These are phyloP conservation scores for Myxozyma mucilagina DNA, from an alignment of 805 yeast genomes.

Conservation along the genomic window DNA sequence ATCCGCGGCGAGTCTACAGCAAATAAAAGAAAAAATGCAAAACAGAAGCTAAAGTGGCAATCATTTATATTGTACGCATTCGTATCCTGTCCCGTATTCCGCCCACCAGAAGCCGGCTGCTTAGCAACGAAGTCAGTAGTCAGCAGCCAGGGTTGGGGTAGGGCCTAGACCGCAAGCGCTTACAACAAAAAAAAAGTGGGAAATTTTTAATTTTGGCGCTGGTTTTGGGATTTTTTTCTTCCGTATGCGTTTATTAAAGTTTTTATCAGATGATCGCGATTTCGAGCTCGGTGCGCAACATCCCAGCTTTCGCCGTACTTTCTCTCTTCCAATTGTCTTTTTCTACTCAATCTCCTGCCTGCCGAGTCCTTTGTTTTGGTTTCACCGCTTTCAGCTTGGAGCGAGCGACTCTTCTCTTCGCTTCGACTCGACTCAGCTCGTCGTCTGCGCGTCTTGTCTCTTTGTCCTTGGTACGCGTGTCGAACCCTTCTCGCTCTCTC, in stretches of 20 bases:
- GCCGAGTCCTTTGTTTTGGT: too few relatives aligned
- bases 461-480: background rate
- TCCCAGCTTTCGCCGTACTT: background rate
- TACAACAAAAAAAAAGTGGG: too few relatives aligned
- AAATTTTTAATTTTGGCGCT: too few relatives aligned
- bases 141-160: background rate
- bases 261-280: slow-evolving; percentile 29
- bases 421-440: slow-evolving; percentile 6
- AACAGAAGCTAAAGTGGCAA: too few relatives aligned
- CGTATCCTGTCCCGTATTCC: too few relatives aligned
- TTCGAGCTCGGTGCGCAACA: too few relatives aligned
- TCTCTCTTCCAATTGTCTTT: background rate
- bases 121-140: background rate
- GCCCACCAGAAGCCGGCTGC: too few relatives aligned
- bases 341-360: too few relatives aligned
- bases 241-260: background rate
- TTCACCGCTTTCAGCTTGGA: too few relatives aligned
- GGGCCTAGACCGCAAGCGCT: slow-evolving; percentile 12
- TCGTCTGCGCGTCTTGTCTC: background rate
- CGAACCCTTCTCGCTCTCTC: background rate
- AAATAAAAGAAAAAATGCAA: too few relatives aligned
- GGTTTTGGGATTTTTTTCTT: background rate
- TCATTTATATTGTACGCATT: too few relatives aligned
- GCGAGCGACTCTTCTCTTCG: background rate
- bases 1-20: too few relatives aligned